Base-by-base conservation (phyloP, 176 grass and related monocot genomes). In the Otatea glauca region DNA sequence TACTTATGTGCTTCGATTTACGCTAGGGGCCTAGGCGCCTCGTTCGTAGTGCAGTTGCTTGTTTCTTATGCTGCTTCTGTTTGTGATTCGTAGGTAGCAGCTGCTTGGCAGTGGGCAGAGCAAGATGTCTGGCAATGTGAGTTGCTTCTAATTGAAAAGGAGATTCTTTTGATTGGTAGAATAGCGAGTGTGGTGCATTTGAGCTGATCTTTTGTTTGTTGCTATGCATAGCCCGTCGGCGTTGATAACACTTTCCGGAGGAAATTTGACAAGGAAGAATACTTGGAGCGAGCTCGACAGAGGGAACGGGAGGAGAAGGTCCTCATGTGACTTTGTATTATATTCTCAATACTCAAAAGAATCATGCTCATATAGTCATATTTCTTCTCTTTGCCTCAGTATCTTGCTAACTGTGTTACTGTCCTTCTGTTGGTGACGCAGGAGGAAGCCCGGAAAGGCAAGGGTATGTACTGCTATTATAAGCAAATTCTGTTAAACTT, bases 181-280 rank as follows among this genome's bases (percentile, higher is more conserved):
- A 14, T 21, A 2, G 6, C 10, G 5, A 5, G 20, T 6, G 10
- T 53, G 39, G 8, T 50, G 49, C 13, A 20, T 73, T 42, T 66
- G 65, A 75, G 23, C 79, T 85, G 42, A 88, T 72, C 16, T 53
- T 70, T 16, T 74, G 9, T 47, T 27, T 86, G 3, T 69, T 89
- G n/a, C 68, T 43, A 45, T 90, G 63, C 71, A 48, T 81, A 99
- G 96, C 84, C 93, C 15, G 86, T 84, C 43, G 96, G 96, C 1
- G 86, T 99, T 29, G 93, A 99, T 54, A 99, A 96, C 61, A 96
- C 96, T 71, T 99, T 83, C 73, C 68, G 96, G 76, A 95, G 93
- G 88, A 99, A 99, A 74, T 96, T 94, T 60, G 88, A 99, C 65
- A 90, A 79, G 86, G 96, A 99, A 76, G 96, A 99, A 66, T 93